Evolutionary conservation across 2,329 filamentous ascomycete species (phyloP).

Genomic region (Alternaria atra): DNA sequence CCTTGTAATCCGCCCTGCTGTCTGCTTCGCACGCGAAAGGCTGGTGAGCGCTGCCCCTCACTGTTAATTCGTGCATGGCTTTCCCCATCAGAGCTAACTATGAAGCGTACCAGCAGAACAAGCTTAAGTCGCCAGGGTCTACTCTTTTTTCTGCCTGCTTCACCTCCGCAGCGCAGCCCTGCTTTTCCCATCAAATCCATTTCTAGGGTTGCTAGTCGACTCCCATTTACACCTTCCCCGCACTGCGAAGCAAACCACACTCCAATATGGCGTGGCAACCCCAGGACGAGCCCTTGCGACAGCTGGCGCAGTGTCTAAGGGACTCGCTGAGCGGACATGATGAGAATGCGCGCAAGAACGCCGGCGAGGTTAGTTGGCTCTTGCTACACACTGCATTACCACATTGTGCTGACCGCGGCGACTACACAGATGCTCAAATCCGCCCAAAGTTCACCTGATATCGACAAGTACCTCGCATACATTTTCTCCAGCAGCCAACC

Average conservation of each 20-base stretch:
- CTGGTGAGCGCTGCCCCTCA: constrained; percentile 38
- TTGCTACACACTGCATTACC: constrained; percentile 13
- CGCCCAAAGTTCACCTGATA: constrained; percentile 86
- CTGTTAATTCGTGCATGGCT: constrained; percentile 32
- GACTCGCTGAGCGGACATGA: constrained; percentile 91
- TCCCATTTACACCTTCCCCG: constrained; percentile 18
- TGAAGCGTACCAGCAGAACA: constrained; percentile 40
- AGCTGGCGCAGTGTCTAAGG: constrained; percentile 87
- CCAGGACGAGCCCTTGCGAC: constrained; percentile 82
- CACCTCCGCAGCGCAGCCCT: constrained; percentile 17
- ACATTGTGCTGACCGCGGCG: constrained; percentile 36
- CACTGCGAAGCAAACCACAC: constrained; percentile 24
- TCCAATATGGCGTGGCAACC: constrained; percentile 89
- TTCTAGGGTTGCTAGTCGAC: constrained; percentile 13
- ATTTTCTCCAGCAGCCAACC: constrained; percentile 77
- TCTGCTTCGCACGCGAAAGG: constrained; percentile 33
- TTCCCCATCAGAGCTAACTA: constrained; percentile 45
- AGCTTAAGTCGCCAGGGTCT: constrained; percentile 39
- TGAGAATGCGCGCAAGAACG: constrained; percentile 82
- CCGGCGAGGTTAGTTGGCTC: constrained; percentile 75
- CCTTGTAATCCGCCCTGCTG: constrained; percentile 42
- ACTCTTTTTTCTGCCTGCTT: constrained; percentile 19
- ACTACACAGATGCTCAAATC: constrained; percentile 82
- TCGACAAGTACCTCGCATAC: constrained; percentile 96
- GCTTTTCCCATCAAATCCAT: constrained; percentile 10